Percentiles rank a stretch among this genome's conserved stretches.
Evolutionary conservation across 2,329 filamentous ascomycete species (phyloP).

Genomic region (Lizonia empirigonia): DNA sequence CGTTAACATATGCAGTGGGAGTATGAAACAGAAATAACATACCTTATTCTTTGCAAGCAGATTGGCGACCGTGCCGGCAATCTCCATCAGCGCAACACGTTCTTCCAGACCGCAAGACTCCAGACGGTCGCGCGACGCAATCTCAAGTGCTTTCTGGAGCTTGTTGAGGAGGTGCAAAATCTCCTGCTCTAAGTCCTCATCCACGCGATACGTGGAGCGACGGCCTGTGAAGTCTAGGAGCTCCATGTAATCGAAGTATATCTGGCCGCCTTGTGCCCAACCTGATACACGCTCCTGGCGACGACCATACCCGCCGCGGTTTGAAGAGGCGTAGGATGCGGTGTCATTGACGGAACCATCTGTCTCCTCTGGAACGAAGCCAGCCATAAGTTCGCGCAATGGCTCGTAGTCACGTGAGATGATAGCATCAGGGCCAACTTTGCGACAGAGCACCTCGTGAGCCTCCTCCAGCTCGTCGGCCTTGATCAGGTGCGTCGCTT

Average conservation of each 20-base stretch:
- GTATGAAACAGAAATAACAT: constrained; percentile 12
- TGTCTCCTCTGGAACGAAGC: constrained; percentile 63
- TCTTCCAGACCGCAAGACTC: constrained; percentile 56
- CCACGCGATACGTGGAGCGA: constrained; percentile 35
- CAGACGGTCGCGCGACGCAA: constrained; percentile 47
- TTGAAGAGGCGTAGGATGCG: constrained; percentile 14
- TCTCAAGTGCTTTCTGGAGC: constrained; percentile 45
- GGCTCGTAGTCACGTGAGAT: constrained; percentile 79
- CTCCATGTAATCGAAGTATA: constrained; percentile 71
- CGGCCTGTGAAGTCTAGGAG: constrained; percentile 51
- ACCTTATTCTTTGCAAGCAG: constrained; percentile 59
- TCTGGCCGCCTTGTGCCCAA: constrained; percentile 79
- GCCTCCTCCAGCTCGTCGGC: constrained; percentile 80
- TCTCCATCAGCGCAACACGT: constrained; percentile 78
- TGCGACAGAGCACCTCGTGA: constrained; percentile 78
- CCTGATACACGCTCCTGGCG: constrained; percentile 60
- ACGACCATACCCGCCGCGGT: constrained; percentile 3
- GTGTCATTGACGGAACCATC: constrained; percentile 43
- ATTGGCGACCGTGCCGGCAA: constrained; percentile 74
- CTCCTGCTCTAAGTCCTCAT: constrained; percentile 41
- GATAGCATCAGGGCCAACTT: constrained; percentile 81
- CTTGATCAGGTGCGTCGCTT: constrained; percentile 73
- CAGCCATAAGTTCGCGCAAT: constrained; percentile 70
- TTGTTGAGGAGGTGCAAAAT: constrained; percentile 39
- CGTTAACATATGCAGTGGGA: constrained; percentile 43